Percentiles rank a stretch among this genome's conserved stretches.
Evolutionary conservation across 208 protist genomes (phyloP).

Genomic region (Vickermania ingenoplastis): DNA sequence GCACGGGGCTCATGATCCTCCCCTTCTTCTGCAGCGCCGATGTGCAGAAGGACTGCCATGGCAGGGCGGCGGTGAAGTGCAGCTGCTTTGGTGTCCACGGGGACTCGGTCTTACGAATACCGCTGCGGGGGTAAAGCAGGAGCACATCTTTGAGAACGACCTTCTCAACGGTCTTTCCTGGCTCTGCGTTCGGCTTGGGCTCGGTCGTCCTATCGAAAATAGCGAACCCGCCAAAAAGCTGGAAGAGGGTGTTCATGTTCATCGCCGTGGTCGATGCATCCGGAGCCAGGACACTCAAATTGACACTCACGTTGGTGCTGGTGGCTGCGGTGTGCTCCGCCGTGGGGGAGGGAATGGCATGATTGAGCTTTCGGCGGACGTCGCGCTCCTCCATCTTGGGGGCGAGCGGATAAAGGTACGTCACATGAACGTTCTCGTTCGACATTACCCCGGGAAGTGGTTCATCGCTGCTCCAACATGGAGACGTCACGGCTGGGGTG

Average conservation of each 20-base stretch:
- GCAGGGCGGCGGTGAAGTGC: conserved; percentile 49
- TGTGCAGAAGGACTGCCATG: conserved; percentile 72
- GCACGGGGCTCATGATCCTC: conserved; percentile 35
- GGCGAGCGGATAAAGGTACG: neutral
- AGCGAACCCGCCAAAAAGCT: conserved; percentile 69
- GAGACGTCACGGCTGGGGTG: conserved; percentile 34
- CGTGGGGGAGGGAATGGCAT: neutral
- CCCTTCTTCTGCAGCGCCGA: conserved; percentile 33
- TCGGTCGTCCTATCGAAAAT: conserved; percentile 17
- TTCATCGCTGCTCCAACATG: conserved; percentile 47
- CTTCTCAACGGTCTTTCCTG: conserved; percentile 1
- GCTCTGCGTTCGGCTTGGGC: conserved; percentile 3
- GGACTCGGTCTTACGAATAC: conserved; percentile 33
- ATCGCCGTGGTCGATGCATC: neutral
- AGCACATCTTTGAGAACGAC: conserved; percentile 46
- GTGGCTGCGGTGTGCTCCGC: neutral
- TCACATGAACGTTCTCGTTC: neutral
- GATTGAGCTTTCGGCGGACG: neutral
- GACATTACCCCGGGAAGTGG: conserved; percentile 29
- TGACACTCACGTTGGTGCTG: neutral
- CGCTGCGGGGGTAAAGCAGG: conserved; percentile 37
- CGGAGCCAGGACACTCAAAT: neutral
- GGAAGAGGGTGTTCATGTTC: conserved; percentile 22
- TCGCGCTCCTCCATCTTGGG: neutral
- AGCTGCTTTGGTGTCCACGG: conserved; percentile 19